Evolutionary conservation across 2,329 filamentous ascomycete genomes (phyloP).

Genomic region (Beauveria brongniartii): DNA sequence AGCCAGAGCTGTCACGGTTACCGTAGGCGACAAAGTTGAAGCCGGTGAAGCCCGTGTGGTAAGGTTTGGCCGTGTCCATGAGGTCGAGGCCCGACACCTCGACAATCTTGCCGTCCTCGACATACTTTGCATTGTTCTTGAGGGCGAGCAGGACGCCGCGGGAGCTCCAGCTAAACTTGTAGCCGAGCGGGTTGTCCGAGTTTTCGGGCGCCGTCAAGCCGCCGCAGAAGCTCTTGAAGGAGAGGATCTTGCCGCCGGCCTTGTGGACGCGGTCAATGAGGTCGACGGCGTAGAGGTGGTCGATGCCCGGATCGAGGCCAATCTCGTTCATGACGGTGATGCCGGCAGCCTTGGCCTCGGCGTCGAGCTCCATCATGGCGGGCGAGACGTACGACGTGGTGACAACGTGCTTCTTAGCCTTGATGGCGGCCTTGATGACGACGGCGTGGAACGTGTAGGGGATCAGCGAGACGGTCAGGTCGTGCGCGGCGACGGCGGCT

Average conservation of each 20-base stretch:
- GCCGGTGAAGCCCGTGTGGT: constrained; percentile 79
- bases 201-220: constrained; percentile 63
- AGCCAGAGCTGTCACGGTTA: constrained; percentile 83
- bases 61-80: constrained; percentile 83
- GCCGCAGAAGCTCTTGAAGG: constrained; percentile 80
- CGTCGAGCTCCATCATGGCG: constrained; percentile 83
- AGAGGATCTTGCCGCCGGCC: constrained; percentile 74
- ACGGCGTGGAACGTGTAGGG: constrained; percentile 84
- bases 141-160: constrained; percentile 84
- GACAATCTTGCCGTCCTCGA: constrained; percentile 68
- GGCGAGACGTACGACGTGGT: constrained; percentile 91
- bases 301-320: constrained; percentile 51
- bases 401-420: constrained; percentile 90
- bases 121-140: constrained; percentile 77
- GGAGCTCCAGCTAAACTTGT: constrained; percentile 46
- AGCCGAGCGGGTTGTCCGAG: constrained; percentile 84
- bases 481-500: constrained; percentile 68
- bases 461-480: constrained; percentile 75
- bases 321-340: constrained; percentile 99
- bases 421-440: constrained; percentile 90
- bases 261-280: constrained; percentile 83
- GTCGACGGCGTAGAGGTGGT: constrained; percentile 75
- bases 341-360: constrained; percentile 75
- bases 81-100: constrained; percentile 59
- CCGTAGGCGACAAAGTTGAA: constrained; percentile 88